Evolutionary conservation across 495 filamentous ascomycete genomes (phyloP).

Genomic region (Talaromyces wortmannii): DNA sequence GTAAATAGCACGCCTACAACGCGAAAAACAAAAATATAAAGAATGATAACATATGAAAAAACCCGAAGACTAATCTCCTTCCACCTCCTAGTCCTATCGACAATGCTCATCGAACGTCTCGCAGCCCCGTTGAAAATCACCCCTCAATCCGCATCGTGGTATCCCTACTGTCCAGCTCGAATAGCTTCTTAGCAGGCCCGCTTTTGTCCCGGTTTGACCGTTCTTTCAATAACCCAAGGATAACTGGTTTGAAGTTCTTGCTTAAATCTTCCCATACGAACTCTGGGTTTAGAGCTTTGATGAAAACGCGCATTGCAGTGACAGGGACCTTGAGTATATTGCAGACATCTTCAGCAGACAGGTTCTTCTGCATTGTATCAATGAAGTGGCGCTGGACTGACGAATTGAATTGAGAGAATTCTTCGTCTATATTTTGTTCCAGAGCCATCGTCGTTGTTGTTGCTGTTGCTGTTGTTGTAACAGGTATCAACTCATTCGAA

Average conservation of each 20-base stretch:
- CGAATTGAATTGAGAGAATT: slow-evolving; percentile 1
- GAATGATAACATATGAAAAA: too few species aligned
- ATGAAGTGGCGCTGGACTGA: background rate
- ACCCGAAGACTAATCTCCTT: too few species aligned
- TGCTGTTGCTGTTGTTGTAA: background rate
- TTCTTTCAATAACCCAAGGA: slow-evolving; percentile 1
- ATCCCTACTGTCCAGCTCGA: background rate
- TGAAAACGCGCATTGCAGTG: slow-evolving; percentile 13
- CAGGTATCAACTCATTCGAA: background rate
- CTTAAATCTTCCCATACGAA: slow-evolving; percentile 15
- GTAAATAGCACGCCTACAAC: too few species aligned
- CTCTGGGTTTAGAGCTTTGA: slow-evolving; percentile 12
- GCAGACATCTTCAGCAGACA: slow-evolving; percentile 13
- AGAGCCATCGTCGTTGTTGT: background rate
- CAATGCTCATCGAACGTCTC: too few species aligned
- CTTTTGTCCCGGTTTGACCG: background rate
- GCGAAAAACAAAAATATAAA: too few species aligned
- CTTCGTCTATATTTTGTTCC: background rate
- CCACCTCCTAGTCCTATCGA: too few species aligned
- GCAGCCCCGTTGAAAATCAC: background rate
- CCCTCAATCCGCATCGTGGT: background rate
- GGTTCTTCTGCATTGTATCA: slow-evolving; percentile 2
- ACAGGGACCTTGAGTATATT: slow-evolving; percentile 9
- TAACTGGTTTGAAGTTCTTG: slow-evolving; percentile 7
- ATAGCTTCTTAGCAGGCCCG: background rate